Evolutionary conservation across 23 red algal species (phyloP), one percentile per base, ranked within the genome.

Genomic region (Agarophyton chilense): DNA sequence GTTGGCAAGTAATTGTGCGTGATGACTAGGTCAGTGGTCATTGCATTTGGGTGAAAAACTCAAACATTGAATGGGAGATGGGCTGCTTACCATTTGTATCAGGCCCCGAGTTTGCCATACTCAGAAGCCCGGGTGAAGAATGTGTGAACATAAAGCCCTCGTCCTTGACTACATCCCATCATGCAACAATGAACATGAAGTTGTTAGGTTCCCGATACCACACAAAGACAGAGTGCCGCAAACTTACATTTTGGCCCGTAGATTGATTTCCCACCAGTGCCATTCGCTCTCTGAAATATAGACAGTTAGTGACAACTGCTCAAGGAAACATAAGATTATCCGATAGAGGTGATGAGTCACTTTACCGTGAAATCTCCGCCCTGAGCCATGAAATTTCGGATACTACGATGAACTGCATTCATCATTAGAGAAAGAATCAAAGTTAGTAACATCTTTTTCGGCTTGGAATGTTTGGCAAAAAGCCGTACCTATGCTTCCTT

Each of bases 351-450:
- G 4, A 74, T 74, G 68, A 26, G 44, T 32, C 28, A 87, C 16
- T 71, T 47, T 89, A 89, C 85, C 11, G 94, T 96, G 54, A 94
- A 95, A 83, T 99, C 97, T 41, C 97, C 97, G 39, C 93, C 93
- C 82, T 99, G 97, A 4, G 77, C 81, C 97, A 99, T 99, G 67
- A 99, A 99, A 77, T 66, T 78, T 75, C 90, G 93, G 34, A 99
- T 99, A 34, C 70, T 87, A 46, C 97, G 93, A 78, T 99, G 97
- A 81, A 94, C 87, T 44, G 24, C 6, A 54, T 24, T 6, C 5
- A 75, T 44, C 2, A 12, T 19, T 28, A 56, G 3, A 18, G 17
- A 53, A 47, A 6, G 7, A 34, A 68, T 19, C 24, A 73, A 28
- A 65, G 60, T 65, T 36, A 65, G 60, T 31, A 36, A 77, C 43